These are phyloP conservation scores for Aspergillus puulaauensis DNA, from an alignment of 2,329 filamentous ascomycete genomes.

Conservation along the genomic window DNA sequence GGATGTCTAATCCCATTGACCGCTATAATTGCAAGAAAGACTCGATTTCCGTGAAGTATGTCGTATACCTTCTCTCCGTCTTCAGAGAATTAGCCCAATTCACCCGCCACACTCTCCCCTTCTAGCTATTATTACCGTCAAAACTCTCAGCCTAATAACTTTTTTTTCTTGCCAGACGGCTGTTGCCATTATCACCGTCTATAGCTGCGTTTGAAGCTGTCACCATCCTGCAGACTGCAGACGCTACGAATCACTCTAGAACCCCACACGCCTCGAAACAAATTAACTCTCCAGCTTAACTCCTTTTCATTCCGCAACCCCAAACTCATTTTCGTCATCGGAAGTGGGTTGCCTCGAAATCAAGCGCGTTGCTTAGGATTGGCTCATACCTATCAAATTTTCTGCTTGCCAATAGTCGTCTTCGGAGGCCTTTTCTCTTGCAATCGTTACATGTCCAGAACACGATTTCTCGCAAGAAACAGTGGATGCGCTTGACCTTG, in stretches of 20 bases:
- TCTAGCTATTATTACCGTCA: neutral
- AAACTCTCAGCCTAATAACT: neutral
- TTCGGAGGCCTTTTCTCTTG: neutral
- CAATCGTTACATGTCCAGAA: neutral
- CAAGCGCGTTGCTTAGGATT: neutral
- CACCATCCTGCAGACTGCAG: neutral
- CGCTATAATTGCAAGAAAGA: neutral
- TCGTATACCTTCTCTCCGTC: neutral
- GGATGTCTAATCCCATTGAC: neutral
- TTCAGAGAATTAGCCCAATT: neutral
- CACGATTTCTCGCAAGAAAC: neutral
- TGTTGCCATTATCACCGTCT: neutral
- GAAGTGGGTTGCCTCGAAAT: neutral
- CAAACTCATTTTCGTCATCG: neutral
- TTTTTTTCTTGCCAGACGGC: neutral
- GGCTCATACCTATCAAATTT: neutral
- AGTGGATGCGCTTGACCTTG: neutral
- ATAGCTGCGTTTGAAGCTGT: neutral
- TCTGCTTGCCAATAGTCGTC: neutral
- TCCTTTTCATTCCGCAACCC: neutral
- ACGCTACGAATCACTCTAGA: neutral
- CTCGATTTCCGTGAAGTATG: conserved; percentile 3
- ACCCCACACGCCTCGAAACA: neutral
- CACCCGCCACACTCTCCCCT: neutral
- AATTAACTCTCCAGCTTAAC: neutral